Conservation (phyloP, 2,329 filamentous ascomycete genomes). For the Fusarium sterilihyphosum region DNA sequence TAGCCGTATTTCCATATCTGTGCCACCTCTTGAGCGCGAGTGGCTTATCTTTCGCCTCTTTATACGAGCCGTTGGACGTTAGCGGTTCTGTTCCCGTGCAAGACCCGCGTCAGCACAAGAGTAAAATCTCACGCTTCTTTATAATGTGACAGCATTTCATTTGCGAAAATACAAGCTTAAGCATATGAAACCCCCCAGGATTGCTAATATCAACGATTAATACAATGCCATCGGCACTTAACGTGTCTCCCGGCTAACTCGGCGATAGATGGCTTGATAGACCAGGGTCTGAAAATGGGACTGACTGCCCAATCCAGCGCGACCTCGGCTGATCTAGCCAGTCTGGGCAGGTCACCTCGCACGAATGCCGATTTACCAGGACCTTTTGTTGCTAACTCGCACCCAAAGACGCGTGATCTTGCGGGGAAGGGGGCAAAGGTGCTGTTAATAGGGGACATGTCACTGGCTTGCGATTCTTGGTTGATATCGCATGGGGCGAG, state of each 20-base stretch:
- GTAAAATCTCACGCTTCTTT: background rate
- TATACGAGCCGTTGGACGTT: background rate
- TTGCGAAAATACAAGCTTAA: background rate
- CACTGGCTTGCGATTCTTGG: constrained; percentile 11
- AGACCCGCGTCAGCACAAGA: background rate
- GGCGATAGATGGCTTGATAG: background rate
- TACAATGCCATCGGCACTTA: background rate
- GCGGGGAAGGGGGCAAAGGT: background rate
- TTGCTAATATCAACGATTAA: background rate
- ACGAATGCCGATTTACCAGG: constrained; percentile 4
- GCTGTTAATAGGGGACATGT: background rate
- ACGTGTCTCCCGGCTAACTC: constrained; percentile 9
- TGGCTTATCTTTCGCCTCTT: background rate
- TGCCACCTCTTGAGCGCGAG: background rate
- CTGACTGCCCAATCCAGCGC: constrained; percentile 4
- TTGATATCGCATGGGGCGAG: background rate
- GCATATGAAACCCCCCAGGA: background rate
- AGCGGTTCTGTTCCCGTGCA: background rate
- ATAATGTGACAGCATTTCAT: background rate
- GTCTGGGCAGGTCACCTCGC: constrained; percentile 2
- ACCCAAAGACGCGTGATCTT: background rate
- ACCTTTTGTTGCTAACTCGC: constrained; percentile 4
- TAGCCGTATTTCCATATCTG: background rate
- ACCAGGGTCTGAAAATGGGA: background rate
- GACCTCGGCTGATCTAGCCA: background rate